A percentile compares a stretch with the other conserved stretches of the same genome.
phyloP scores from a whole-genome alignment of 306 rosid species.

The Gynostemma pentaphyllum region DNA sequence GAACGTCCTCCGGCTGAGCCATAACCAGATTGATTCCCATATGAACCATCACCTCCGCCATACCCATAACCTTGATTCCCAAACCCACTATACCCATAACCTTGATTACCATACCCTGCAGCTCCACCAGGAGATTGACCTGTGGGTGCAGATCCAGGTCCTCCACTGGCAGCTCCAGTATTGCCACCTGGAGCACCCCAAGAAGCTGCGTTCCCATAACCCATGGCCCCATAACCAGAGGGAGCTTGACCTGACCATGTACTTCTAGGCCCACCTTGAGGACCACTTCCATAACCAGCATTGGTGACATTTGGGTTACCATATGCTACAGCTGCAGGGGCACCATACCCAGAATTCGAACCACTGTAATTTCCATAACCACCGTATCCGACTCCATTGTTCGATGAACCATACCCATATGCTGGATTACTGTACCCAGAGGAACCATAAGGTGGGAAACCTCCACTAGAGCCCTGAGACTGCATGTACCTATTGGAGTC shows the following conservation, averaged over 20 bases:
- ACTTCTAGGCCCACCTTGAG: conserved; percentile 80
- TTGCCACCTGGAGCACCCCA: conserved; percentile 75
- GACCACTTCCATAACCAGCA: conserved; percentile 77
- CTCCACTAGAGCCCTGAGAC: conserved; percentile 67
- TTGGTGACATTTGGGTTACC: conserved; percentile 81
- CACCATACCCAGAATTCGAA: conserved; percentile 68
- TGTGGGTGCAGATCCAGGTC: conserved; percentile 61
- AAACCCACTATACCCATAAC: conserved; percentile 84
- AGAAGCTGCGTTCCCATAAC: conserved; percentile 75
- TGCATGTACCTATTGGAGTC: conserved; percentile 93
- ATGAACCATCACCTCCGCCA: conserved; percentile 66
- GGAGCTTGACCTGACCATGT: conserved; percentile 85
- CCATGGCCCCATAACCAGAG: conserved; percentile 90
- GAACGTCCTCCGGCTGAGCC: conserved; percentile 92
- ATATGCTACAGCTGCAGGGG: conserved; percentile 75
- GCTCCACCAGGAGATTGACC: conserved; percentile 93
- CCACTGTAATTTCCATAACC: conserved; percentile 80
- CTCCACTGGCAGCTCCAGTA: conserved; percentile 60
- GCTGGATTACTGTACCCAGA: conserved; percentile 69
- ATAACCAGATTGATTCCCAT: conserved; percentile 69
- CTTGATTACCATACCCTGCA: conserved; percentile 80
- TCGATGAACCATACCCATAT: conserved; percentile 89
- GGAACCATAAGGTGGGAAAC: conserved; percentile 83
- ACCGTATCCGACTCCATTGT: conserved; percentile 73
- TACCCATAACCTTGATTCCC: conserved; percentile 33